These are phyloP conservation scores for Pterocarpus macrocarpus DNA, from an alignment of 306 rosid genomes.

Conservation along the genomic window DNA sequence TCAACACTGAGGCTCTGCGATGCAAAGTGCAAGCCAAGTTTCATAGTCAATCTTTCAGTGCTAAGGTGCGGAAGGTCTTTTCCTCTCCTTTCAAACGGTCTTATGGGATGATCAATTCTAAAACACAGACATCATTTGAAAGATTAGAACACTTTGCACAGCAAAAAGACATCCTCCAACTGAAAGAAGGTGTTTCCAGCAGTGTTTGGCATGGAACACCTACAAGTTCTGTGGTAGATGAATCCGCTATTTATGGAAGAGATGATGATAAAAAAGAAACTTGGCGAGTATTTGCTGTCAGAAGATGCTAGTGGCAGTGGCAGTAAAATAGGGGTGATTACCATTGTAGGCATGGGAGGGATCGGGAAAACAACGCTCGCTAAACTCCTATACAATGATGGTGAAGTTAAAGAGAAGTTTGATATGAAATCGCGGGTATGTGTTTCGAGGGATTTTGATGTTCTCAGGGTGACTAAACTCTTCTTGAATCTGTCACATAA, in stretches of 20 bases:
- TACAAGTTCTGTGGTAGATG: too few species aligned
- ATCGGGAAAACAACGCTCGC: slow-evolving; percentile 22
- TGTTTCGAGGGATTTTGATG: slow-evolving; percentile 31
- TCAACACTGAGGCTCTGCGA: slow-evolving; percentile 27
- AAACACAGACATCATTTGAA: background rate
- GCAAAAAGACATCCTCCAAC: background rate
- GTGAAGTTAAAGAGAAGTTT: background rate
- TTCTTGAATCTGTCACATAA: background rate
- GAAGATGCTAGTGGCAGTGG: background rate
- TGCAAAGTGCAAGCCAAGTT: background rate
- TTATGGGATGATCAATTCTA: background rate
- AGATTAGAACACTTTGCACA: slow-evolving; percentile 33
- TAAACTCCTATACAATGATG: slow-evolving; percentile 36
- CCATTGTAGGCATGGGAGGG: slow-evolving; percentile 39
- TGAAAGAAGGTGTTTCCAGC: slow-evolving; percentile 29
- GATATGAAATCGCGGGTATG: slow-evolving; percentile 13
- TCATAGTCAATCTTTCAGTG: background rate
- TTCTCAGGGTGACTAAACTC: background rate
- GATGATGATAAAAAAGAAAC: too few species aligned
- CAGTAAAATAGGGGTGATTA: slow-evolving; percentile 11
- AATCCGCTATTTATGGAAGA: too few species aligned
- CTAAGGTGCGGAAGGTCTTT: slow-evolving; percentile 10
- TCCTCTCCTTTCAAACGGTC: background rate
- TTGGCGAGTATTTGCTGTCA: too few species aligned
- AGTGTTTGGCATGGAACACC: background rate